phyloP scores from a whole-genome alignment of 75 land plant species.

The Sequoiadendron giganteum region DNA sequence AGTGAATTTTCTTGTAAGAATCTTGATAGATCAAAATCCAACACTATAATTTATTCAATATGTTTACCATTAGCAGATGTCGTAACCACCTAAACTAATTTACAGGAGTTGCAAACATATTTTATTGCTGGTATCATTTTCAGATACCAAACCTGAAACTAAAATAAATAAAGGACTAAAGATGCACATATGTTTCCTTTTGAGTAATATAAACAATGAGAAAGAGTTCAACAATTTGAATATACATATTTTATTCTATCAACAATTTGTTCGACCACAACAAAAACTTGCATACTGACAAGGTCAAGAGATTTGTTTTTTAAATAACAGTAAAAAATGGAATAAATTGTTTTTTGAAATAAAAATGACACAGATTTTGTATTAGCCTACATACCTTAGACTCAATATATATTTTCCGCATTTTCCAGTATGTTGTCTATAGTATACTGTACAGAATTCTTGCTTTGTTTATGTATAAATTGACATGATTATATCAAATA shows the following conservation, averaged over 20 bases:
- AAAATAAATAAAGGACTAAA: background rate
- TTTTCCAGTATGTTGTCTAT: background rate
- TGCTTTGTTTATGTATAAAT: background rate
- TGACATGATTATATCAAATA: background rate
- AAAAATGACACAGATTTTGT: background rate
- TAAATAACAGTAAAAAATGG: background rate
- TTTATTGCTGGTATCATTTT: background rate
- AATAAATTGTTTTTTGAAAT: background rate
- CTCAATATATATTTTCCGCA: background rate
- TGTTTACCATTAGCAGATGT: background rate
- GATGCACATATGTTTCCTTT: background rate
- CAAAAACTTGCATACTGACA: background rate
- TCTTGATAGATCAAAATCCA: background rate
- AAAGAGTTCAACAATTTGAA: background rate
- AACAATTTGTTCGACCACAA: background rate
- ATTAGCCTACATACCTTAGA: background rate
- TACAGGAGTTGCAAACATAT: background rate
- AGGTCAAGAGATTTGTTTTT: background rate
- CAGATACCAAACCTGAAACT: background rate
- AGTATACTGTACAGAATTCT: background rate
- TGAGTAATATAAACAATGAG: background rate
- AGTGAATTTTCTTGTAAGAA: background rate
- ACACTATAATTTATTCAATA: background rate
- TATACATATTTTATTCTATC: background rate
- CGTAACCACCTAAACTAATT: background rate